Evolutionary conservation across 192 early-diverging fungal species (phyloP), one percentile per base, ranked within the genome.

Genomic region (Backusella parvicylindrica): DNA sequence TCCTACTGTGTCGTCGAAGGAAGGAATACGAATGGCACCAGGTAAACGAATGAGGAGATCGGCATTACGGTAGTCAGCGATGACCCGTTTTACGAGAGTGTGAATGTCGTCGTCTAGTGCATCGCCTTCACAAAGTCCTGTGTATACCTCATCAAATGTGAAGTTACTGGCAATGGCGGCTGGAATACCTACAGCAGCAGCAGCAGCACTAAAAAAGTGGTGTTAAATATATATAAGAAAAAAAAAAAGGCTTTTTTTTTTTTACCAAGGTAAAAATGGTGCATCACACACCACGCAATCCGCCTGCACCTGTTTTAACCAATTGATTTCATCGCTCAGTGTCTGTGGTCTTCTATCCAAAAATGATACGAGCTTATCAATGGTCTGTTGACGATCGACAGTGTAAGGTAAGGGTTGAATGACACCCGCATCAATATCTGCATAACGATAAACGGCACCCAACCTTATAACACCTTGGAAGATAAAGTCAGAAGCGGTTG

Each of bases 71-170:
- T 89, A 89, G 67, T 89, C 88, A 1, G 66, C 70, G 23, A 87
- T 78, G 0, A 87, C 85, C 28, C 80, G 70, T 31, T 86, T 64
- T 33, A 80, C 75, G 50, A 86, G 56, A 8, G 69, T 36, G 31
- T 56, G 69, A 38, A 86, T 86, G 3, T 80, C 80, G 31, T 71
- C 35, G 66, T 88, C 87, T 63, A 89, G 30, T 2, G 76, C 84
- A 71, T 87, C 86, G 0, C 88, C 84, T 56, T 87, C 86, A 28
- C 86, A 79, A 21, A 90, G 71, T 37, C 86, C 86, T 1, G 69
- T 70, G 49, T 87, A 86, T 1, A 87, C 89, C 60, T 86, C 85
- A 70, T 90, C 88, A 79, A 89, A 90, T 0, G 89, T 90, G 65
- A 90, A 90, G 60, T 90, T 90, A 23, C 83, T 87, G 30, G 86